Percentiles rank a stretch among this genome's conserved stretches.
Evolutionary conservation across 768 basidiomycete species (phyloP).

Genomic region (Astraeus odoratus): DNA sequence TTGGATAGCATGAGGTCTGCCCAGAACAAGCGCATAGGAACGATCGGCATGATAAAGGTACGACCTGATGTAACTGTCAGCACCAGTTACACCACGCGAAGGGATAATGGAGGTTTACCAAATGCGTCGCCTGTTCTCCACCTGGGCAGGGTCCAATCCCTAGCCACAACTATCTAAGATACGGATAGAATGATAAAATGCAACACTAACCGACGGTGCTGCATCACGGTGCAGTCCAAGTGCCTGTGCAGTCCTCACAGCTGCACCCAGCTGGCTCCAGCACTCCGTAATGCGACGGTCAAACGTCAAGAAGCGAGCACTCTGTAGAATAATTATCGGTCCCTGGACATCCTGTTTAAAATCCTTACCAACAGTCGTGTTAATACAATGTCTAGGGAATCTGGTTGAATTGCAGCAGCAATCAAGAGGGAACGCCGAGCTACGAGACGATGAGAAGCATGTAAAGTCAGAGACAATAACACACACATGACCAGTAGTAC

Average conservation of each 20-base stretch:
- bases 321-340: slow-evolving; percentile 32
- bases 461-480: slow-evolving; percentile 3
- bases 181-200: not conserved
- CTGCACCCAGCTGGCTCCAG: slow-evolving; percentile 93
- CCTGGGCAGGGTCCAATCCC: slow-evolving; percentile 67
- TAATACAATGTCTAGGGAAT: slow-evolving; percentile 87
- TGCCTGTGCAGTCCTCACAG: slow-evolving; percentile 88
- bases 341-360: not conserved
- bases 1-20: slow-evolving; percentile 84
- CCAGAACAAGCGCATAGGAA: slow-evolving; percentile 86
- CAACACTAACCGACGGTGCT: slow-evolving; percentile 59
- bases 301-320: slow-evolving; percentile 62
- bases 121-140: slow-evolving; percentile 85
- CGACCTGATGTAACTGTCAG: slow-evolving; percentile 45
- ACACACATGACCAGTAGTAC: slow-evolving; percentile 95
- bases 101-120: slow-evolving; percentile 47
- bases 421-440: slow-evolving; percentile 84
- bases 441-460: slow-evolving; percentile 27
- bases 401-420: slow-evolving; percentile 89
- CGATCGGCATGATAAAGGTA: slow-evolving; percentile 93
- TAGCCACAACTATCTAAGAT: slow-evolving; percentile 22
- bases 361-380: slow-evolving; percentile 67
- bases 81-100: not conserved
- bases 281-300: slow-evolving; percentile 89
- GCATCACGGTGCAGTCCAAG: slow-evolving; percentile 90